phyloP scores from a whole-genome alignment of 768 basidiomycete genomes.

The Wakefieldia striispora region DNA sequence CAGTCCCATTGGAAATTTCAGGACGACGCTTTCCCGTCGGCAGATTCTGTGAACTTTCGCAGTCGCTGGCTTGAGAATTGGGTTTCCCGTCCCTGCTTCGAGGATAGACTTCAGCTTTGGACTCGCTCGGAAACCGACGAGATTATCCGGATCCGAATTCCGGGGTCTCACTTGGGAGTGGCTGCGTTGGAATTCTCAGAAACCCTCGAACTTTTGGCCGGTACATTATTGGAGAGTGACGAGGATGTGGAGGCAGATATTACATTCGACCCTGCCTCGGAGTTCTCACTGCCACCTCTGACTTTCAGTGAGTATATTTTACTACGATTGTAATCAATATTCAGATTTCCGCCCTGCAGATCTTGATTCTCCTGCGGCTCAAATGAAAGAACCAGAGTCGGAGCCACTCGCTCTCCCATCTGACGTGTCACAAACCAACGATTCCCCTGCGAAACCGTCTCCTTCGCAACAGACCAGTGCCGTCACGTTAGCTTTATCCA shows the following conservation, averaged over 20 bases:
- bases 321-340: not conserved
- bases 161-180: conserved; percentile 54
- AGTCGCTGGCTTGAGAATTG: conserved; percentile 66
- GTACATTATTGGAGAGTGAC: conserved; percentile 32
- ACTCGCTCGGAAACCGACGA: conserved; percentile 40
- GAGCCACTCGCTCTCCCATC: conserved; percentile 3
- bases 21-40: conserved; percentile 21
- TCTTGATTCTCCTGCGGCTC: conserved; percentile 20
- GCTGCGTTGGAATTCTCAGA: conserved; percentile 73
- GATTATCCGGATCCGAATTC: conserved; percentile 37
- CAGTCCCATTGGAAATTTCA: conserved; percentile 35
- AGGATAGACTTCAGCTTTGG: conserved; percentile 64
- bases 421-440: conserved; percentile 2
- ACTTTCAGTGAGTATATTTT: conserved; percentile 17
- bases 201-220: conserved; percentile 61
- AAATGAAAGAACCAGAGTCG: not conserved
- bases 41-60: conserved; percentile 17
- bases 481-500: not conserved
- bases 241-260: conserved; percentile 9
- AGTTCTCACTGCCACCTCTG: conserved; percentile 16
- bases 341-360: conserved; percentile 18
- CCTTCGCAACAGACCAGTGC: conserved; percentile 1
- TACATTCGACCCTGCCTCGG: conserved; percentile 16
- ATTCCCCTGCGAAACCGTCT: not conserved
- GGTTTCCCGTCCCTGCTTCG: conserved; percentile 72